Conservation (phyloP, 441 rosid species). For the Jatropha podagrica region DNA sequence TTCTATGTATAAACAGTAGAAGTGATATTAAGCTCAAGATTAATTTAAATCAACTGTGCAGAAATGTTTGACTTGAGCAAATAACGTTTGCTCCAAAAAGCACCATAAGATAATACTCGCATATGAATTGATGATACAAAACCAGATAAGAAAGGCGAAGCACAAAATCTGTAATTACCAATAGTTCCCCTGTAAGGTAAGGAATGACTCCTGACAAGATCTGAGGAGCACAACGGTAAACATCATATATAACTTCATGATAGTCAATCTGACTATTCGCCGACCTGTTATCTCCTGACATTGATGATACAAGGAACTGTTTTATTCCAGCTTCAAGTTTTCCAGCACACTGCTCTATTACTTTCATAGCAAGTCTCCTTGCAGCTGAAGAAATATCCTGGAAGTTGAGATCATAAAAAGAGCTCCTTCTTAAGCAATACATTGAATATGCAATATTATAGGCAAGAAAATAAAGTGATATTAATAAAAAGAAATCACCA, state of each 20-base stretch:
- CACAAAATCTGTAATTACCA: conserved; percentile 57
- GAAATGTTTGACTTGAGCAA: background rate
- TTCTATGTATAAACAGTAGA: background rate
- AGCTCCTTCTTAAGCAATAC: conserved; percentile 16
- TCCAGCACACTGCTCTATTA: conserved; percentile 80
- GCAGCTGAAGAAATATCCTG: conserved; percentile 74
- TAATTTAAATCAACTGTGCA: background rate
- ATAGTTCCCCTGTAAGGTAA: conserved; percentile 95
- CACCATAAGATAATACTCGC: background rate
- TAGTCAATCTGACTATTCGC: conserved; percentile 65
- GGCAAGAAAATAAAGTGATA: conserved; percentile 10
- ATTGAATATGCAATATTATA: background rate
- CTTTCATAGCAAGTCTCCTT: conserved; percentile 93
- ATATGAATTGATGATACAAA: conserved; percentile 2
- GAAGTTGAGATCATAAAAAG: conserved; percentile 36
- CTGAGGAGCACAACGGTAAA: conserved; percentile 90
- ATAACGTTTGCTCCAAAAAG: background rate
- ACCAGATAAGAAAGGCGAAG: conserved; percentile 11
- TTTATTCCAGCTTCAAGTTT: conserved; percentile 93
- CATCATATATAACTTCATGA: conserved; percentile 90
- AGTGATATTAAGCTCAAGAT: background rate
- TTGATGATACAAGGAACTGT: conserved; percentile 83
- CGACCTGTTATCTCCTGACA: conserved; percentile 79
- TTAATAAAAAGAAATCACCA: background rate
- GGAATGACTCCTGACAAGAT: conserved; percentile 84